phyloP scores from a whole-genome alignment of 2,329 filamentous ascomycete species.

The Alternaria sp. region DNA sequence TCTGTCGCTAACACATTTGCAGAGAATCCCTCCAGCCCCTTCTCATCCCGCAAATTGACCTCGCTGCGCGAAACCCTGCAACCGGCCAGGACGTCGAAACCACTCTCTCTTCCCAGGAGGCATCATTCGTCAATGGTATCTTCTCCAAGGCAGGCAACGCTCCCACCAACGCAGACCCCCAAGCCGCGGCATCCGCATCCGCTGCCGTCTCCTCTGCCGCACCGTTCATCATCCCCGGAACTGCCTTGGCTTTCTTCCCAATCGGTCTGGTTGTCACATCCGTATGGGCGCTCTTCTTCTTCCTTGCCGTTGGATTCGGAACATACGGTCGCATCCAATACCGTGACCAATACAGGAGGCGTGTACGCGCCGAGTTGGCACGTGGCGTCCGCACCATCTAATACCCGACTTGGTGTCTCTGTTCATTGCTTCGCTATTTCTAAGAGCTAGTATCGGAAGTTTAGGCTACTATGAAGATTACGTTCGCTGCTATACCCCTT shows the following conservation, averaged over 20 bases:
- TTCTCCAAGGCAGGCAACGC: conserved; percentile 64
- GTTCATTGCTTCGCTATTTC: neutral
- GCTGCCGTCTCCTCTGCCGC: conserved; percentile 49
- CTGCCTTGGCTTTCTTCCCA: conserved; percentile 72
- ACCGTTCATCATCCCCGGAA: conserved; percentile 73
- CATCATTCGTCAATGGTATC: conserved; percentile 73
- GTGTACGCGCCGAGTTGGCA: conserved; percentile 53
- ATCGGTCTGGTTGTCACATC: conserved; percentile 71
- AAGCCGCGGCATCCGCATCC: conserved; percentile 48
- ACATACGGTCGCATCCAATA: conserved; percentile 72
- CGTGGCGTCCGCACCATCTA: conserved; percentile 46
- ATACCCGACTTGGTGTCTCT: conserved; percentile 2
- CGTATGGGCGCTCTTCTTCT: conserved; percentile 64
- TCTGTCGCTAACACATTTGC: conserved; percentile 17
- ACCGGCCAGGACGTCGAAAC: conserved; percentile 63
- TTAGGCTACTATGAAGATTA: conserved; percentile 18
- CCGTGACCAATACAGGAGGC: conserved; percentile 66
- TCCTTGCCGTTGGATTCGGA: conserved; percentile 65
- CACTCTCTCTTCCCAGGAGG: conserved; percentile 72
- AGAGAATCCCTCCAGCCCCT: conserved; percentile 67
- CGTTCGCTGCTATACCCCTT: conserved; percentile 25
- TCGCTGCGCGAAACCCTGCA: conserved; percentile 61
- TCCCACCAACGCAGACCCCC: conserved; percentile 56
- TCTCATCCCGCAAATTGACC: conserved; percentile 71
- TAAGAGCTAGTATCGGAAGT: conserved; percentile 2